Percentiles rank a stretch among this genome's conserved stretches.
phyloP scores from a whole-genome alignment of 2,329 filamentous ascomycete genomes.

The Stagonosporopsis rhizophila region DNA sequence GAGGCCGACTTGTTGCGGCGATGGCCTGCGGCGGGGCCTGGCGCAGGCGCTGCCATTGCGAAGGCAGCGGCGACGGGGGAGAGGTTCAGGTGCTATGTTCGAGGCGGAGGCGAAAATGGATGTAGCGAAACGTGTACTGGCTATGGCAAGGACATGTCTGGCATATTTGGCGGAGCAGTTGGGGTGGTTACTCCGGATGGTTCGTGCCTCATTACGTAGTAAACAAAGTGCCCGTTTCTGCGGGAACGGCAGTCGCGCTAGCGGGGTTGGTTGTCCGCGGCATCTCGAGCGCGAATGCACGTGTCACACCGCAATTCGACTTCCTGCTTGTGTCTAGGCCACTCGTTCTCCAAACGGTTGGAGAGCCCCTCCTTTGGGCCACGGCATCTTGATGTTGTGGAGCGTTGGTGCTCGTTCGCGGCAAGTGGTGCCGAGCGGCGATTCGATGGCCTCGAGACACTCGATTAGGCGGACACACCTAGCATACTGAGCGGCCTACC shows the following conservation, averaged over 20 bases:
- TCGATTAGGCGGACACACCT: conserved; percentile 8
- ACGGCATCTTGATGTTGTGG: conserved; percentile 6
- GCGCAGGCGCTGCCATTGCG: conserved; percentile 35
- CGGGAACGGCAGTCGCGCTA: conserved; percentile 14
- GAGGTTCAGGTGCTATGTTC: conserved; percentile 6
- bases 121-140: conserved; percentile 4
- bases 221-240: conserved; percentile 14
- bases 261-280: conserved; percentile 2
- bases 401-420: conserved; percentile 12
- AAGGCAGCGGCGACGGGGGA: conserved; percentile 14
- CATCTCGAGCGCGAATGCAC: conserved; percentile 8
- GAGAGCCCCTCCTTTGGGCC: conserved; percentile 9
- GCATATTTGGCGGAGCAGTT: conserved; percentile 11
- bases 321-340: conserved; percentile 7
- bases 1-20: conserved; percentile 52
- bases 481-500: conserved; percentile 1
- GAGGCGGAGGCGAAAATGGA: conserved; percentile 1
- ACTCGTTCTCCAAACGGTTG: conserved; percentile 8
- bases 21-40: conserved; percentile 40
- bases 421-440: conserved; percentile 10
- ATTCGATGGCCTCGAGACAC: conserved; percentile 6
- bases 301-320: conserved; percentile 22
- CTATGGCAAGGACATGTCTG: conserved; percentile 18
- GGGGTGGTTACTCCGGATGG: conserved; percentile 18
- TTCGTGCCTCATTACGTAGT: conserved; percentile 17